Conservation (phyloP, 2,329 filamentous ascomycete genomes). For the Cryphonectria carpinicola region DNA sequence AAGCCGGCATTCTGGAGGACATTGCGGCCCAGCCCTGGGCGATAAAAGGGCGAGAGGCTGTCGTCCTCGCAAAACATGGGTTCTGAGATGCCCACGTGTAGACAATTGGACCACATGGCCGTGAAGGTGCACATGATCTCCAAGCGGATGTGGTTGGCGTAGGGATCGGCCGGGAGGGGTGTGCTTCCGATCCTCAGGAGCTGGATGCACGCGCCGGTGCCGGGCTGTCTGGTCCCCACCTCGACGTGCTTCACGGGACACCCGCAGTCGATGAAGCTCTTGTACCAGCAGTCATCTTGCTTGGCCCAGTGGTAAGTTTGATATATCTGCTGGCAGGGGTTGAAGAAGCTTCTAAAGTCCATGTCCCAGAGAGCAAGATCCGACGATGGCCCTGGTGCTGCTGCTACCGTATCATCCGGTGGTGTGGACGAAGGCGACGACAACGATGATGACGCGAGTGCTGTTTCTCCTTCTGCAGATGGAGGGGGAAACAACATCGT, state of each 20-base stretch:
- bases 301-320: neutral
- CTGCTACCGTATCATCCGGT: neutral
- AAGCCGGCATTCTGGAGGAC: constrained; percentile 3
- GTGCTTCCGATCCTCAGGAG: constrained; percentile 28
- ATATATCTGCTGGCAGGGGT: constrained; percentile 5
- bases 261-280: constrained; percentile 26
- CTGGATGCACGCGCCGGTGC: constrained; percentile 1
- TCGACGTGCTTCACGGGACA: constrained; percentile 28
- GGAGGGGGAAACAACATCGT: neutral
- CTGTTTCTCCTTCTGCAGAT: neutral
- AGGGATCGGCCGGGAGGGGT: constrained; percentile 32
- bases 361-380: constrained; percentile 14
- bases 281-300: neutral
- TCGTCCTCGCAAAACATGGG: constrained; percentile 34
- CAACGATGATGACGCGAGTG: neutral
- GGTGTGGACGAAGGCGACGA: neutral
- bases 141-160: constrained; percentile 35
- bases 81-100: constrained; percentile 34
- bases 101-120: constrained; percentile 30
- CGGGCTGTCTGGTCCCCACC: constrained; percentile 16
- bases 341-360: constrained; percentile 13
- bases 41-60: constrained; percentile 37
- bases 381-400: neutral
- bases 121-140: constrained; percentile 35
- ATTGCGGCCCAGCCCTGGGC: constrained; percentile 7